Base-by-base conservation (phyloP, 257 asterid species). In the Ilex asprella region DNA sequence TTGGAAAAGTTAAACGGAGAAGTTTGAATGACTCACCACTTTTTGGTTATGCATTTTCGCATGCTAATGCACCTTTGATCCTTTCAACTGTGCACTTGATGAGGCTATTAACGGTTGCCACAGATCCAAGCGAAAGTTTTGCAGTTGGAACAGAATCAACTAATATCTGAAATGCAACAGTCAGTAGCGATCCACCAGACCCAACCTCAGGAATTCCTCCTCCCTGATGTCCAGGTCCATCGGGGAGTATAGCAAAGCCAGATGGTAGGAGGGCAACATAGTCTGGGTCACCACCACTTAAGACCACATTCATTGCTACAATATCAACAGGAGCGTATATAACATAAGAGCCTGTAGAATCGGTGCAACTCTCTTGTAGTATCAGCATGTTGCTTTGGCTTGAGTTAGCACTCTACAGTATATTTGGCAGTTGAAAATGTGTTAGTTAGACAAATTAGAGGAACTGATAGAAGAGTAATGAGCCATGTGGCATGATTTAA, bases 111-210 rank as follows among this genome's bases (percentile, higher is more conserved):
- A 82, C 88, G 1, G 83, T 79, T 6, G 85, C 85, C 41, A 82
- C 85, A 11, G 88, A 79, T 16, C 81, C 83, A 55, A 79, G 60
- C 35, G 88, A 82, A 3, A 82, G 85, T 52, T 82, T 79, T 1
- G 88, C 81, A 0, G 83, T 79, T 46, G 88, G 88, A 21, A 79
- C 83, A 10, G 85, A 79, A 63, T 82, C 85, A 2, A 82, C 85
- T 31, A 82, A 43, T 60, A 82, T 82, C 78, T 82, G 88, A 58
- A 82, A 82, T 4, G 88, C 88, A 11, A 79, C 83, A 0, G 85
- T 82, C 55, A 82, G 58, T 31, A 82, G 32, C 0, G 83, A 76
- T 32, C 88, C 85, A 10, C 81, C 81, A 0, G 72, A 49, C 13
- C 74, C 78, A 39, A 43, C 70, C 30, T 68, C 78, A 3, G 73